Base-by-base conservation (phyloP, 176 grass and related monocot genomes). In the Aegilops speltoides region DNA sequence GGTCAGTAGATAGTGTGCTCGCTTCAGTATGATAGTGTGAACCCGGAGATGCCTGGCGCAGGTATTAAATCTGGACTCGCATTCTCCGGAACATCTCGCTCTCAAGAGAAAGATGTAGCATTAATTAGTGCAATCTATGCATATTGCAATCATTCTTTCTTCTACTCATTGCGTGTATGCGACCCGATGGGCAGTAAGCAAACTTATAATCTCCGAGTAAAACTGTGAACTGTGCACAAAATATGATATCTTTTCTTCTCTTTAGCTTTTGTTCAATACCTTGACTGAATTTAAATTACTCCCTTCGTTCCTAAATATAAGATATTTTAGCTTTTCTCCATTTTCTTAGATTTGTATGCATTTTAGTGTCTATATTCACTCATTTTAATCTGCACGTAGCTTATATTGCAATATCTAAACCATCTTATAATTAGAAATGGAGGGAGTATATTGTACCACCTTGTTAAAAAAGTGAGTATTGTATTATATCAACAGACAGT, bases 41-140 rank as follows among this genome's bases (percentile, higher is more conserved):
- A 84, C 68, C 2, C 36, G n/a, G 4, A 80, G 81, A 91, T 87
- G 46, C 85, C 36, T 29, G 43, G 6, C 67, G 45, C 80, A 74
- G 7, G 57, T 46, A 75, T 75, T 84, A 84, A 84, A 6, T 75
- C 5, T 26, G 32, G n/a, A 10, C 59, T 80, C 31, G 32, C 61
- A 23, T 70, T 52, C 25, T 66, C 5, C 12, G 24, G 65, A 69
- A 36, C 33, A 78, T 8, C 61, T 78, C 50, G 22, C 80, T 36
- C 32, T 68, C 79, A 56, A 20, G 46, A 61, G 80, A 72, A 7
- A 7, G 50, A 22, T 78, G 20, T 20, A 28, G 43, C 17, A 57
- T 79, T 19, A 4, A 54, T 25, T 26, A 29, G 25, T 33, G 26
- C 26, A 29, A 67, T 67, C 19, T 68, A 31, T 81, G 63, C 40